Evolutionary conservation across 2,329 filamentous ascomycete species (phyloP).

Genomic region (Cladophialophora exuberans): DNA sequence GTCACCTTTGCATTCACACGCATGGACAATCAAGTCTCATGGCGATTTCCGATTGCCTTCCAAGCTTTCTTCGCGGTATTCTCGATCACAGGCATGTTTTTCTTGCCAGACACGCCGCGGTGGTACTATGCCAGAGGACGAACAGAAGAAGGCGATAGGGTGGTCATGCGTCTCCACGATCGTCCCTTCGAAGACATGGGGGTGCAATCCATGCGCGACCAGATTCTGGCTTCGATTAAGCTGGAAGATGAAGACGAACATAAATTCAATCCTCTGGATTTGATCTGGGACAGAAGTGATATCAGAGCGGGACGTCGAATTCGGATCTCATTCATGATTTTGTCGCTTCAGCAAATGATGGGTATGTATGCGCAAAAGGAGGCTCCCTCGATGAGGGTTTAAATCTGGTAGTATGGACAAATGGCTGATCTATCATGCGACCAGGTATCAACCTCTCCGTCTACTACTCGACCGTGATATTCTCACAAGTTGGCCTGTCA

Average conservation of each 20-base stretch:
- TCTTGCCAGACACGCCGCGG: conserved; percentile 37
- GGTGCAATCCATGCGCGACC: conserved; percentile 29
- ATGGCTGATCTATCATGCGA: not conserved
- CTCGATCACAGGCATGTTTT: conserved; percentile 31
- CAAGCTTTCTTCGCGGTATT: conserved; percentile 35
- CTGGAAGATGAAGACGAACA: conserved; percentile 29
- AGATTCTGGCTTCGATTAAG: conserved; percentile 34
- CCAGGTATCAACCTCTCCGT: conserved; percentile 38
- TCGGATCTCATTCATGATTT: conserved; percentile 43
- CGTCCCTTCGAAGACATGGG: conserved; percentile 25
- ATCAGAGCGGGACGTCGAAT: conserved; percentile 42
- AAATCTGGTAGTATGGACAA: not conserved
- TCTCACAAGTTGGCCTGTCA: conserved; percentile 23
- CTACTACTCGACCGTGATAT: conserved; percentile 30
- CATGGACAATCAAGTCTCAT: conserved; percentile 38
- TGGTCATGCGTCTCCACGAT: conserved; percentile 29
- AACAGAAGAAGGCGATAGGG: conserved; percentile 32
- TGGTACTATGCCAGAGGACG: conserved; percentile 37
- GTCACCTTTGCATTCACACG: conserved; percentile 34
- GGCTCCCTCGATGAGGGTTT: too few species aligned
- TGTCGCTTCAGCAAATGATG: conserved; percentile 36
- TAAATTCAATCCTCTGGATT: conserved; percentile 34
- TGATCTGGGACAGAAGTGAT: conserved; percentile 42
- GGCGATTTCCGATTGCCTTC: conserved; percentile 40
- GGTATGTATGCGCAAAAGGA: too few species aligned